phyloP scores from a whole-genome alignment of 768 basidiomycete genomes.

The Auricularia sp. region DNA sequence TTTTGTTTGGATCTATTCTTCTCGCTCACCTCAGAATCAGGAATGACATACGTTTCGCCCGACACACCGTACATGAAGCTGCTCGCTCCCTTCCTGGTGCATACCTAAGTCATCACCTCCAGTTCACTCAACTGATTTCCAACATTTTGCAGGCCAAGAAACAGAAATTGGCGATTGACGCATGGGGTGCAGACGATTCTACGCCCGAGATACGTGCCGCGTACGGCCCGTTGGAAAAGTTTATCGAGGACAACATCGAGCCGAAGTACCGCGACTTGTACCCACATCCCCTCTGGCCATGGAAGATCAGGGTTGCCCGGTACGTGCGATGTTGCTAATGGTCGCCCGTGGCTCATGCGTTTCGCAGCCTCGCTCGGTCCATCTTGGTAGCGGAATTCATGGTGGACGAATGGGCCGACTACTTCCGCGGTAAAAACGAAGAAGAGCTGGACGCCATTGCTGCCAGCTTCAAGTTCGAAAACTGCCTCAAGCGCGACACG shows the following conservation, averaged over 20 bases:
- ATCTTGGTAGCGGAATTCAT: constrained; percentile 65
- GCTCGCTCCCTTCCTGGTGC: constrained; percentile 48
- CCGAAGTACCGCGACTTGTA: constrained; percentile 43
- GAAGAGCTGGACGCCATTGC: constrained; percentile 63
- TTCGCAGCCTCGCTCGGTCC: constrained; percentile 44
- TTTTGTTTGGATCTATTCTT: neutral
- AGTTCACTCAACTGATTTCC: neutral
- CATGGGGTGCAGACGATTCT: constrained; percentile 65
- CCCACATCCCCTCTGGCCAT: constrained; percentile 52
- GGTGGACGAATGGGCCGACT: constrained; percentile 63
- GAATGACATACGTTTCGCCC: constrained; percentile 66
- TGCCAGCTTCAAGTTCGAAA: constrained; percentile 61
- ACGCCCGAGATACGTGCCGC: constrained; percentile 34
- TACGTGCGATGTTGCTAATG: constrained; percentile 16
- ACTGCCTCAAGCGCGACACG: constrained; percentile 58
- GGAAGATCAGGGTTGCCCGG: constrained; percentile 39
- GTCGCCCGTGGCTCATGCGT: neutral
- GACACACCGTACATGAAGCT: constrained; percentile 65
- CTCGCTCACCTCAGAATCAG: constrained; percentile 32
- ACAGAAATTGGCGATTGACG: constrained; percentile 64
- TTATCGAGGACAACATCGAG: constrained; percentile 38
- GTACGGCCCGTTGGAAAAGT: constrained; percentile 58
- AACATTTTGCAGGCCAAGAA: constrained; percentile 41
- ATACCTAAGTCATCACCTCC: neutral
- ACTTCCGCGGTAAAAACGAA: constrained; percentile 48